A percentile compares a stretch with the other conserved stretches of the same genome.
Evolutionary conservation across 1,284 basidiomycete species (phyloP).

Genomic region (Ceratobasidium sp.): DNA sequence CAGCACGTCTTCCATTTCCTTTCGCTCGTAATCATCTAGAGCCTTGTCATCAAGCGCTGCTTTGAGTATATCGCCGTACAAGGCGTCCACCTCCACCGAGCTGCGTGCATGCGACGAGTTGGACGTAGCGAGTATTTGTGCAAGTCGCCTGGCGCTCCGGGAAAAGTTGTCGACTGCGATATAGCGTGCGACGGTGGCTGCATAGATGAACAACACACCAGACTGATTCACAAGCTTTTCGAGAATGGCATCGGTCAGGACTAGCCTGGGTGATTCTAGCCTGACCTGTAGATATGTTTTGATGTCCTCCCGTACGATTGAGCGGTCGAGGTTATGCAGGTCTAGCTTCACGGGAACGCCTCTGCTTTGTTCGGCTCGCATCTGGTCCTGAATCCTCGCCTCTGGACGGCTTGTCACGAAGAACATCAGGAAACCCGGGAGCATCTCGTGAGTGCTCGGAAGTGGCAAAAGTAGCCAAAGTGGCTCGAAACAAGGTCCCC

Average conservation of each 20-base stretch:
- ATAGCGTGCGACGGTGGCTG: slow-evolving; percentile 17
- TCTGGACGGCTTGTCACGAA: slow-evolving; percentile 27
- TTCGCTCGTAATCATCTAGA: background rate
- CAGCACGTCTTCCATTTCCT: background rate
- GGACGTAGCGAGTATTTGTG: background rate
- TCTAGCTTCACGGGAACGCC: background rate
- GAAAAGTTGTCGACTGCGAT: background rate
- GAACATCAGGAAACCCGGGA: too few relatives aligned
- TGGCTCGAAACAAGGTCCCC: too few relatives aligned
- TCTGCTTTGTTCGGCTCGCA: background rate
- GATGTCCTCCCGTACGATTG: slow-evolving; percentile 9
- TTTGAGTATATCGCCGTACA: background rate
- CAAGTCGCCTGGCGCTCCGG: background rate
- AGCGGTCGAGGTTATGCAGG: slow-evolving; percentile 19
- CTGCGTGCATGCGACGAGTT: background rate
- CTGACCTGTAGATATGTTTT: background rate
- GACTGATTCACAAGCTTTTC: background rate
- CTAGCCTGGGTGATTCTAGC: background rate
- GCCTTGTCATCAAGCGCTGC: background rate
- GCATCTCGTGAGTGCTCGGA: too few relatives aligned
- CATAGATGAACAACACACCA: slow-evolving; percentile 26
- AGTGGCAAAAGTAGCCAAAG: too few relatives aligned
- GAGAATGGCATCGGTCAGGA: background rate
- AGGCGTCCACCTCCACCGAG: background rate
- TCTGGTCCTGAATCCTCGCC: background rate